Conservation (phyloP, 495 filamentous ascomycete species). For the Mycothermus thermophilus region DNA sequence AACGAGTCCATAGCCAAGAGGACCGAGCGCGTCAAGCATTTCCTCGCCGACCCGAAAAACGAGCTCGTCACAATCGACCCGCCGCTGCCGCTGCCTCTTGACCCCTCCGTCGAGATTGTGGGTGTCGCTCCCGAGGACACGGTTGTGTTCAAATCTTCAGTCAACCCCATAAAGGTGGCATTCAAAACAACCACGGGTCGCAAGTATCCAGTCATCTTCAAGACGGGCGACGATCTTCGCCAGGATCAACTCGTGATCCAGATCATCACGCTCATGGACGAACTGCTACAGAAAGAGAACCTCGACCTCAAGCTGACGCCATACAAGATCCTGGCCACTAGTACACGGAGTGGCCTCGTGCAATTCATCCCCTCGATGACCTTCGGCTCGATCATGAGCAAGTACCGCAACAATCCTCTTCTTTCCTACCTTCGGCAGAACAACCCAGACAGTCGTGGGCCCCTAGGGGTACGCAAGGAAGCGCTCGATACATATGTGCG, state of each 20-base stretch:
- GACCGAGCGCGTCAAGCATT: constrained; percentile 66
- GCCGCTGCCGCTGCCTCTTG: constrained; percentile 75
- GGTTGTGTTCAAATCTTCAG: constrained; percentile 86
- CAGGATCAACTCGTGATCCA: constrained; percentile 98
- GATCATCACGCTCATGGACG: constrained; percentile 96
- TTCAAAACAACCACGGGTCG: constrained; percentile 67
- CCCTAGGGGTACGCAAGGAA: constrained; percentile 79
- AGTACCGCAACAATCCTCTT: constrained; percentile 58
- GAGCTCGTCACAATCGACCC: constrained; percentile 72
- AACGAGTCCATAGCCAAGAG: constrained; percentile 65
- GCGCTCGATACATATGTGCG: constrained; percentile 93
- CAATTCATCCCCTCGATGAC: constrained; percentile 84
- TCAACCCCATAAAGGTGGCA: constrained; percentile 80
- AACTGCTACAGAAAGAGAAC: constrained; percentile 89
- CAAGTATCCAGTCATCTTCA: constrained; percentile 88
- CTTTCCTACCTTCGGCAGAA: constrained; percentile 79
- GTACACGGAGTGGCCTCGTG: constrained; percentile 72
- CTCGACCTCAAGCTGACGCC: constrained; percentile 89
- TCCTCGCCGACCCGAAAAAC: constrained; percentile 77
- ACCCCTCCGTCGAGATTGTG: constrained; percentile 64
- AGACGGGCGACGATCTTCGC: constrained; percentile 90
- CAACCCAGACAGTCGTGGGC: constrained; percentile 73
- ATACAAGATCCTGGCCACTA: constrained; percentile 91
- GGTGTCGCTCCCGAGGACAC: constrained; percentile 75
- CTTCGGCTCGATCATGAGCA: constrained; percentile 63